Conservation (phyloP, 164 flowering plant genomes). For the Umbilicus rupestris region DNA sequence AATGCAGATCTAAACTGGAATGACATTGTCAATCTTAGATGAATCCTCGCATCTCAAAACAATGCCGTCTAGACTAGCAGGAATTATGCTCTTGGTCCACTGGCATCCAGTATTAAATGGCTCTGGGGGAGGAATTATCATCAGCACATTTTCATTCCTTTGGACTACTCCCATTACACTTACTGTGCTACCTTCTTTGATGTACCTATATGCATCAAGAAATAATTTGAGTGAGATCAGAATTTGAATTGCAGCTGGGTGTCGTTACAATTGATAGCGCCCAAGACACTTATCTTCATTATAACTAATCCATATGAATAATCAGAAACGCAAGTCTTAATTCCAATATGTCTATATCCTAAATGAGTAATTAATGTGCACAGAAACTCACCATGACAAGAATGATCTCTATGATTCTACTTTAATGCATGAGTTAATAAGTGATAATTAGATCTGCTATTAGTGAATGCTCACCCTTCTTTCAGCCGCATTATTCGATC, state of each 20-base stretch:
- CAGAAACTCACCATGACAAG: too few relatives aligned
- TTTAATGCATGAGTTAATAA: not conserved
- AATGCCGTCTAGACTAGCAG: conserved; percentile 79
- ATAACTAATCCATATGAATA: not conserved
- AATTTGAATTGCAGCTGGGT: not conserved
- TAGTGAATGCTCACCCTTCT: conserved; percentile 64
- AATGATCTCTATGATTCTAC: too few relatives aligned
- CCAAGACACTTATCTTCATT: not conserved
- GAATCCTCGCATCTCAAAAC: conserved; percentile 81
- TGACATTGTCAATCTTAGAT: conserved; percentile 42
- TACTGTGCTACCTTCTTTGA: conserved; percentile 90
- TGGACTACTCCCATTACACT: conserved; percentile 74
- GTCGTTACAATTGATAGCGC: not conserved
- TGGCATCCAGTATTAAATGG: conserved; percentile 79
- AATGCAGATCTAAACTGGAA: conserved; percentile 7
- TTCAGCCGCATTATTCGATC: conserved; percentile 85
- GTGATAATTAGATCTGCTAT: too few relatives aligned
- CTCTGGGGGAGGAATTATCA: conserved; percentile 84
- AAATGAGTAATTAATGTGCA: too few relatives aligned
- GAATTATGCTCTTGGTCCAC: conserved; percentile 67
- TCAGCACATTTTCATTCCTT: conserved; percentile 69
- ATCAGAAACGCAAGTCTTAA: not conserved
- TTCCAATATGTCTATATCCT: not conserved
- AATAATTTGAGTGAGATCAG: not conserved
- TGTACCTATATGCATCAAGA: conserved; percentile 36